Percentiles rank a stretch among this genome's conserved stretches.
Evolutionary conservation across 192 early-diverging fungal genomes (phyloP).

Genomic region (Podila epicladia): DNA sequence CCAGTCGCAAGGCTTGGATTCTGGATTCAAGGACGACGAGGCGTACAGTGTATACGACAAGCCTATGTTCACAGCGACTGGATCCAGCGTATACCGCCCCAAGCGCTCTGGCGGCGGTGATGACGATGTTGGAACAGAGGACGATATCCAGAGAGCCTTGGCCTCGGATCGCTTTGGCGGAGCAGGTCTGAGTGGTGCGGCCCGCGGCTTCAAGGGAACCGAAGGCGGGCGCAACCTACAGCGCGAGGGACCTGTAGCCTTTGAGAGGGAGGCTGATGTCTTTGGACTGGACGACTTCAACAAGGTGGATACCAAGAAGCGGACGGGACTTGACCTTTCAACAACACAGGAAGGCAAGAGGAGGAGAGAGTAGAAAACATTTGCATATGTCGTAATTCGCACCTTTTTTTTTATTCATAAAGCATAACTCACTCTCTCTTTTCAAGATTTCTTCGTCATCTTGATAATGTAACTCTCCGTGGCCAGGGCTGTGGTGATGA

Average conservation of each 20-base stretch:
- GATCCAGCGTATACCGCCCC: slow-evolving; percentile 84
- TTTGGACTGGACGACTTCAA: slow-evolving; percentile 92
- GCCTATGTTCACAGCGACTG: slow-evolving; percentile 82
- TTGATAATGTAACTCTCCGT: slow-evolving; percentile 52
- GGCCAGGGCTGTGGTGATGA: slow-evolving; percentile 49
- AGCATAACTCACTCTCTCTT: neutral
- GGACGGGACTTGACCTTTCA: slow-evolving; percentile 26
- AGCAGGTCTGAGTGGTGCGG: slow-evolving; percentile 40
- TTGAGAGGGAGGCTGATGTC: slow-evolving; percentile 91
- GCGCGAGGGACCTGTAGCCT: slow-evolving; percentile 90
- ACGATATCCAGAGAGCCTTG: slow-evolving; percentile 75
- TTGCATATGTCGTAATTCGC: neutral
- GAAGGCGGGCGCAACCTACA: slow-evolving; percentile 64
- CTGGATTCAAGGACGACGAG: too few species aligned
- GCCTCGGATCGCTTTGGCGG: slow-evolving; percentile 73
- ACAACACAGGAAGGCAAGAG: slow-evolving; percentile 40
- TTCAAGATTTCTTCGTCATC: slow-evolving; percentile 17
- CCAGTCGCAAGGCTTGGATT: too few species aligned
- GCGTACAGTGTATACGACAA: slow-evolving; percentile 97
- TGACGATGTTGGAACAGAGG: slow-evolving; percentile 70
- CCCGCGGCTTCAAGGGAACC: slow-evolving; percentile 76
- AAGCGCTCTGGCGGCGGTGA: slow-evolving; percentile 63
- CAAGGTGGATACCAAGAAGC: slow-evolving; percentile 45
- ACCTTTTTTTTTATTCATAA: neutral
- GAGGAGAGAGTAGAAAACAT: slow-evolving; percentile 27